A percentile compares a stretch with the other conserved stretches of the same genome.
Evolutionary conservation across 2,329 filamentous ascomycete species (phyloP).

Genomic region (Sporothrix euskadiensis): DNA sequence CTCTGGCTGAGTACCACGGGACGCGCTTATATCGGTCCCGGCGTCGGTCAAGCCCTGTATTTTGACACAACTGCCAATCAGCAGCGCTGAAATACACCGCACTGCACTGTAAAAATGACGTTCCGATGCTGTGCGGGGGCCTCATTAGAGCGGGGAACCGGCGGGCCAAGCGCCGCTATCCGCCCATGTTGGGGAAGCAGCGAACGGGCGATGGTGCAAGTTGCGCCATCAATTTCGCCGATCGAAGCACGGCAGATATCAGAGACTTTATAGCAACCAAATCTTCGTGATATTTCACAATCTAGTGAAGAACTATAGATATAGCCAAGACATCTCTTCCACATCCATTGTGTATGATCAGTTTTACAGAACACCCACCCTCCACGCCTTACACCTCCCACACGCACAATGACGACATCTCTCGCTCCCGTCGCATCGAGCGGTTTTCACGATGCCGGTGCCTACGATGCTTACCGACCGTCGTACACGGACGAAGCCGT

Average conservation of each 20-base stretch:
- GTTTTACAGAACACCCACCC: no score
- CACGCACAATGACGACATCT: constrained; percentile 14
- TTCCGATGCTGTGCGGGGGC: neutral
- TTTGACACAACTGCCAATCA: neutral
- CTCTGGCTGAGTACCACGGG: neutral
- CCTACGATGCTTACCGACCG: constrained; percentile 69
- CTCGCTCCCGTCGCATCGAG: constrained; percentile 44
- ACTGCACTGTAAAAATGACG: neutral
- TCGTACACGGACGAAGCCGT: constrained; percentile 63
- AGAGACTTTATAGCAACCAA: no score
- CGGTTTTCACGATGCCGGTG: constrained; percentile 64
- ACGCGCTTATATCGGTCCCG: neutral
- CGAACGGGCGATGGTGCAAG: neutral
- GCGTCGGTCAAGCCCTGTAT: neutral
- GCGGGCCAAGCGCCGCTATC: neutral
- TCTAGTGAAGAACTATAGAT: neutral
- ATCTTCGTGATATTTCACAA: neutral
- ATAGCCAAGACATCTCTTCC: neutral
- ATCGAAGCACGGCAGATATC: neutral
- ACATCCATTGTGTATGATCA: neutral
- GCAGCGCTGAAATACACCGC: neutral
- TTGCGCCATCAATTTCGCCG: constrained; percentile 1
- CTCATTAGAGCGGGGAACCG: neutral
- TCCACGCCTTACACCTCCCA: neutral
- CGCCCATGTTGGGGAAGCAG: neutral